These are phyloP conservation scores for Zostera marina DNA, from an alignment of 116 monocot genomes.

Conservation along the genomic window DNA sequence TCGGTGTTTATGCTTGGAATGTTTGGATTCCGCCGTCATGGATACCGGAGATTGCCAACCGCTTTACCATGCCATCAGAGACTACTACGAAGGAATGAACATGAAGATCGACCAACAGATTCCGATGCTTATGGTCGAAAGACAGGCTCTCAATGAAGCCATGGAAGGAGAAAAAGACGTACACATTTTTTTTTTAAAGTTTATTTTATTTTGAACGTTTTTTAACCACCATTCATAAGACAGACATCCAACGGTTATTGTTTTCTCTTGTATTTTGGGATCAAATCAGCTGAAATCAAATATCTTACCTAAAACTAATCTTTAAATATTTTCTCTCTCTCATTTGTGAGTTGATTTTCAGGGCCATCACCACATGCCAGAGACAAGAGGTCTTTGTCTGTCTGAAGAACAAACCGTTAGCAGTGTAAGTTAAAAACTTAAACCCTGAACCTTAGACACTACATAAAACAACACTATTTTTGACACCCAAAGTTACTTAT, in stretches of 20 bases:
- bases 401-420: constrained; percentile 91
- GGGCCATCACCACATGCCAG: constrained; percentile 86
- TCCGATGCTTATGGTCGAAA: constrained; percentile 91
- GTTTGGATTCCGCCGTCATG: constrained; percentile 81
- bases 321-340: too few species aligned
- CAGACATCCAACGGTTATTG: too few species aligned
- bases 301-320: too few species aligned
- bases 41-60: constrained; percentile 90
- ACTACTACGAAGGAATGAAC: constrained; percentile 92
- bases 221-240: too few species aligned
- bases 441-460: not conserved
- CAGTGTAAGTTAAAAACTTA: constrained; percentile 36
- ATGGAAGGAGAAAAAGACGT: constrained; percentile 91
- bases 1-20: constrained; percentile 78
- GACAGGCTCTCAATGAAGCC: constrained; percentile 95
- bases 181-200: constrained; percentile 11
- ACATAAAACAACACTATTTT: not conserved
- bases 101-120: constrained; percentile 96
- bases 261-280: too few species aligned
- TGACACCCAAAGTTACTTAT: too few species aligned
- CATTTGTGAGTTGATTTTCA: constrained; percentile 9
- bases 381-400: constrained; percentile 84
- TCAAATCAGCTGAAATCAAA: too few species aligned
- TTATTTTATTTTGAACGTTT: too few species aligned
- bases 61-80: constrained; percentile 85